A percentile compares a stretch with the other conserved stretches of the same genome.
Conservation (phyloP, 345 rosid genomes). For the Eutrema japonicum region DNA sequence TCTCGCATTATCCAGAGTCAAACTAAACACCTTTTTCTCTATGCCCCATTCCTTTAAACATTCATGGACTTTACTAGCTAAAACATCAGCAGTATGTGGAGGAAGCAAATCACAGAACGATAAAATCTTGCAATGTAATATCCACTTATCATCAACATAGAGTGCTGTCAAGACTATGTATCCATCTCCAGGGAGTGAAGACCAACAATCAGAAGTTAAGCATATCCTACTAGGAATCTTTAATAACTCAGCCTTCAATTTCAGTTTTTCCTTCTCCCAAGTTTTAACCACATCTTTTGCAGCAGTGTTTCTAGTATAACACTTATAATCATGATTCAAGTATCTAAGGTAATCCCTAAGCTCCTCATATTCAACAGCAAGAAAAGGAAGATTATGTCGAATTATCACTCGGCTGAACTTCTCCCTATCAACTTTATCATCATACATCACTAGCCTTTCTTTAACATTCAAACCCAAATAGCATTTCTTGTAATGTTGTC, state of each 20-base stretch:
- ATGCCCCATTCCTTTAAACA: neutral
- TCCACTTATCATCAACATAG: neutral
- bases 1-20: neutral
- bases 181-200: neutral
- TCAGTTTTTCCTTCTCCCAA: neutral
- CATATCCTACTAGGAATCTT: neutral
- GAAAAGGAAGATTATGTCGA: neutral
- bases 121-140: neutral
- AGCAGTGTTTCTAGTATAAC: neutral
- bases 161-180: neutral
- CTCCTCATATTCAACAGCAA: neutral
- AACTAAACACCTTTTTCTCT: neutral
- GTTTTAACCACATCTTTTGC: neutral
- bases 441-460: no score
- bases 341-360: neutral
- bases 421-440: no score
- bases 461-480: no score
- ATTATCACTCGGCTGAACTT: neutral
- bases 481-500: no score
- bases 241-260: neutral
- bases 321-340: neutral
- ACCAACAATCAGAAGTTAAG: neutral
- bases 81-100: neutral
- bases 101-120: neutral
- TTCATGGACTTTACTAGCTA: conserved; percentile 15